These are phyloP conservation scores for Gelatoporia subvermispora DNA, from an alignment of 768 basidiomycete genomes.

Conservation along the genomic window DNA sequence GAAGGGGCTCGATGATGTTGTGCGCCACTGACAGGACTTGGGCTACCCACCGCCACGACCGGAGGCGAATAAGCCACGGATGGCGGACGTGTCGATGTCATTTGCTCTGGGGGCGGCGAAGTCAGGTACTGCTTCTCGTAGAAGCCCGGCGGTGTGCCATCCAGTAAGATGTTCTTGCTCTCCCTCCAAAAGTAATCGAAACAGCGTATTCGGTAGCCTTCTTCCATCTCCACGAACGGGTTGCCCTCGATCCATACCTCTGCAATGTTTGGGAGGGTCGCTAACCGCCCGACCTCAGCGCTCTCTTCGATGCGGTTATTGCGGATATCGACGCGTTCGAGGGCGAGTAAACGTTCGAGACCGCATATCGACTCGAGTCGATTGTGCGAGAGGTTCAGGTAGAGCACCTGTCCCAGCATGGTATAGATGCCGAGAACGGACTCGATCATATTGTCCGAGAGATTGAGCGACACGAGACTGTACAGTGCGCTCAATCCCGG, in stretches of 20 bases:
- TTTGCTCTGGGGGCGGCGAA: conserved; percentile 44
- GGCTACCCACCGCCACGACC: conserved; percentile 47
- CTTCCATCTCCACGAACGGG: conserved; percentile 64
- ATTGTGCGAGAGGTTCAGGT: conserved; percentile 79
- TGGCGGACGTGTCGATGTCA: conserved; percentile 43
- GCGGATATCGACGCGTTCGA: conserved; percentile 83
- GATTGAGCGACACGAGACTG: conserved; percentile 85
- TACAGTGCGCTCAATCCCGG: conserved; percentile 67
- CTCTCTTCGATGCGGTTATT: conserved; percentile 76
- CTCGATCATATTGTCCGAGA: conserved; percentile 97
- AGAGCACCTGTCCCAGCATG: conserved; percentile 69
- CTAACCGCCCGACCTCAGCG: conserved; percentile 79
- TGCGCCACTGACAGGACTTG: conserved; percentile 6
- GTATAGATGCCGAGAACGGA: conserved; percentile 87
- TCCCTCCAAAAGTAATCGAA: conserved; percentile 85
- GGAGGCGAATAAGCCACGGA: conserved; percentile 55
- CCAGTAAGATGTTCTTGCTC: conserved; percentile 71
- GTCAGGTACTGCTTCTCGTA: conserved; percentile 64
- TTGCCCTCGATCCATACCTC: conserved; percentile 87
- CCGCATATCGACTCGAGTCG: conserved; percentile 94
- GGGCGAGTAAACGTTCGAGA: conserved; percentile 79
- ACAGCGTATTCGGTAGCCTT: conserved; percentile 70
- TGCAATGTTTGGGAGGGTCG: conserved; percentile 69
- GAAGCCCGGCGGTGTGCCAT: conserved; percentile 65
- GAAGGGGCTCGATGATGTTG: conserved; percentile 20